Percentiles rank a stretch among this genome's conserved stretches.
phyloP scores from a whole-genome alignment of 208 protist genomes.

The Leishmania tropica region DNA sequence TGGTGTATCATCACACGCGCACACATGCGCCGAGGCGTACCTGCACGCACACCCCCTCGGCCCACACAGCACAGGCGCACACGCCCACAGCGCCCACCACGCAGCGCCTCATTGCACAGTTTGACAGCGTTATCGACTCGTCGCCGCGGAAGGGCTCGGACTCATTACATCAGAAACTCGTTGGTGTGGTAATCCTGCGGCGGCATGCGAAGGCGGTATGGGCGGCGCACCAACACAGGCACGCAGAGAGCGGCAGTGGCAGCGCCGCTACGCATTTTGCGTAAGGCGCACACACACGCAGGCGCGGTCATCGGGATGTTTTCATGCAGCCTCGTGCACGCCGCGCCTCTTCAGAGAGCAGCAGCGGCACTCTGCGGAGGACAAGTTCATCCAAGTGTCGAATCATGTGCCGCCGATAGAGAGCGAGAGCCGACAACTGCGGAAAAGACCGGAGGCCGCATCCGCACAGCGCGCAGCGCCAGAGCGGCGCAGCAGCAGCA shows the following conservation, averaged over 20 bases:
- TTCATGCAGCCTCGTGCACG: constrained; percentile 18
- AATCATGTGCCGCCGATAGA: constrained; percentile 10
- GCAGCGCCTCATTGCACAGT: background rate
- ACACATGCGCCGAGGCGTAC: background rate
- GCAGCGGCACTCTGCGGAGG: constrained; percentile 22
- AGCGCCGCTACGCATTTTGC: background rate
- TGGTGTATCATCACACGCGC: constrained; percentile 40
- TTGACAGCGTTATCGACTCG: constrained; percentile 8
- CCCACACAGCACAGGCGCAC: background rate
- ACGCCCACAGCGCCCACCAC: background rate
- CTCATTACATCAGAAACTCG: constrained; percentile 35
- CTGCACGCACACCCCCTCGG: background rate
- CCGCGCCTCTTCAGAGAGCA: background rate
- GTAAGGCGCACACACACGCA: background rate
- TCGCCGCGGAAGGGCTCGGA: constrained; percentile 12
- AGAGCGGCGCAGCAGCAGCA: no score
- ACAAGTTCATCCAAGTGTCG: constrained; percentile 23
- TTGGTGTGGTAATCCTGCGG: constrained; percentile 6
- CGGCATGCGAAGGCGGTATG: background rate
- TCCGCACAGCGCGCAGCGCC: no score
- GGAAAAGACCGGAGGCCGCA: no score
- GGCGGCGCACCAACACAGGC: background rate
- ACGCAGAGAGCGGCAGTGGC: background rate
- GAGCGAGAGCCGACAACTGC: background rate
- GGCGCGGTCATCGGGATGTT: constrained; percentile 20